Base-by-base conservation (phyloP, 2,329 filamentous ascomycete species). In the Verticillium dahliae region DNA sequence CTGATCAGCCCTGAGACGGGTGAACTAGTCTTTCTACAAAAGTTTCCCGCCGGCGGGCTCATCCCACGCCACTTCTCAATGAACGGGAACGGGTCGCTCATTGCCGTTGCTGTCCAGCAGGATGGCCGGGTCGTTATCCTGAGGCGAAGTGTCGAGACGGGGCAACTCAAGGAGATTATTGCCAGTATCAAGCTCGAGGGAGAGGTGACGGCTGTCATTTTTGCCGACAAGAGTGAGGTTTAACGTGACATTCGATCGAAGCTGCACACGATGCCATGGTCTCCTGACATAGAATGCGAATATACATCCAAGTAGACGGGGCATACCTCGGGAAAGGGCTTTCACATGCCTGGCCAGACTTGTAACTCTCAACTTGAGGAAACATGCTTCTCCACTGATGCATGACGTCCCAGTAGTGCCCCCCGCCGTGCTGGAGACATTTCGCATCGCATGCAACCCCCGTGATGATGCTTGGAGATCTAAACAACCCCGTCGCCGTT, bases 1-100 rank as follows among this genome's bases (percentile, higher is more conserved):
- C 69, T 76, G 61, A 82, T 91, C 66, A 74, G 85, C 67, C 62
- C 69, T 1, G 65, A 70, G 14, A 81, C 80, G n/a, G 89, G 88
- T 6, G 76, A 73, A 1, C 77, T 91, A 33, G 73, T 69, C 0
- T 80, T 85, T 61, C 71, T 84, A 3, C 82, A 88, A 67, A 78
- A 85, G 34, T 81, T 81, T n/a, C 79, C 88, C 0, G 82, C 86
- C 0, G 87, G 88, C 57, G 90, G 90, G 2, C 72, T 75, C 7
- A 82, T 80, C 61, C 90, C 90, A 0, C 81, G 90, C 27, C 87
- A 89, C 50, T 89, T 91, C 71, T 82, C 81, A 58, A 74, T 91
- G 61, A 92, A 89, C 72, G 80, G 79, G 64, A 82, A 80, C 11
- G 90, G 89, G 1, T 80, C 80, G 60, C 74, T 88, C 62, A 75